Conservation (phyloP, 2,329 filamentous ascomycete genomes). For the Gliomastix tumulicola region DNA sequence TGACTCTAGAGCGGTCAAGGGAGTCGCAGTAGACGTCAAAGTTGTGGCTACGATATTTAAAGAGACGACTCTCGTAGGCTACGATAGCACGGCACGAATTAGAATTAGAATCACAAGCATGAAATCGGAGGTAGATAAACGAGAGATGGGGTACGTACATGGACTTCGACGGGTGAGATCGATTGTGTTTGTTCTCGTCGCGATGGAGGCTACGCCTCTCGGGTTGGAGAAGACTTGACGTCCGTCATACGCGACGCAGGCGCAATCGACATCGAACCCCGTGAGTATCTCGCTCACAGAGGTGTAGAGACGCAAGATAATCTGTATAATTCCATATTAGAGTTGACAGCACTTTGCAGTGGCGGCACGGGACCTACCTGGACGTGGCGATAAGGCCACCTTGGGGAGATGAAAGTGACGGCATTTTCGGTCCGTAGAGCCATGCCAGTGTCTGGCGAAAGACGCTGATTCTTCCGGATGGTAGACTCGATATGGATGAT, state of each 20-base stretch:
- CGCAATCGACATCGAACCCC: constrained; percentile 83
- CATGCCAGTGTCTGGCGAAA: constrained; percentile 2
- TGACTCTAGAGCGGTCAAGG: constrained; percentile 62
- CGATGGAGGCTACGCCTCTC: constrained; percentile 63
- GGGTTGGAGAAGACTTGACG: constrained; percentile 66
- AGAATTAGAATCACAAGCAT: not conserved
- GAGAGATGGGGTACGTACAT: constrained; percentile 30
- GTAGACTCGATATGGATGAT: constrained; percentile 66
- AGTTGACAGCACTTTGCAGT: no score
- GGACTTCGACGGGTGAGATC: constrained; percentile 68
- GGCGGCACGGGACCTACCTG: constrained; percentile 38
- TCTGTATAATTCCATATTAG: constrained; percentile 37
- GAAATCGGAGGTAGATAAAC: no score
- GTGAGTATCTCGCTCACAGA: constrained; percentile 78
- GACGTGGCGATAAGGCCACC: constrained; percentile 69
- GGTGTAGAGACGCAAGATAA: constrained; percentile 73
- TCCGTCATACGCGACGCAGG: constrained; percentile 75
- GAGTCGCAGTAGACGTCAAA: constrained; percentile 70
- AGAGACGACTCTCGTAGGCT: constrained; percentile 68
- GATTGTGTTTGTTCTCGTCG: constrained; percentile 68
- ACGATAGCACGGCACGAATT: not conserved
- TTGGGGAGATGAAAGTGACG: constrained; percentile 63
- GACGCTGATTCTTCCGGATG: constrained; percentile 66
- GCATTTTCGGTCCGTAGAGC: constrained; percentile 67
- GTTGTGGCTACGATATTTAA: constrained; percentile 69